Conservation (phyloP, 768 basidiomycete genomes). For the Boletales sp. region DNA sequence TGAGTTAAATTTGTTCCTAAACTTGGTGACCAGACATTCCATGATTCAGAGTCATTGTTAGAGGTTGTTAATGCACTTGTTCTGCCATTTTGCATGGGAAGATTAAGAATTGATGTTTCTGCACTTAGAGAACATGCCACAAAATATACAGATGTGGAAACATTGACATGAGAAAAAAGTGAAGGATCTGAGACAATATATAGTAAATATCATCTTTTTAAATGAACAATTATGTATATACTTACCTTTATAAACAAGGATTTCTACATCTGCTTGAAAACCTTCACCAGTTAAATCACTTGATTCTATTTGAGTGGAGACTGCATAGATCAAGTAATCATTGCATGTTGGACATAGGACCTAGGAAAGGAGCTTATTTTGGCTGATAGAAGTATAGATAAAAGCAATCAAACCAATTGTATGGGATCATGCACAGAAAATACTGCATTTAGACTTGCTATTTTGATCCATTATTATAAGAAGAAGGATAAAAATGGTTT, state of each 20-base stretch:
- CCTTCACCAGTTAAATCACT: background rate
- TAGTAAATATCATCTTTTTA: too few relatives aligned
- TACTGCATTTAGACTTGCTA: background rate
- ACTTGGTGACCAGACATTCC: conserved; percentile 8
- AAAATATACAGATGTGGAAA: background rate
- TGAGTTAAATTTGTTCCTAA: background rate
- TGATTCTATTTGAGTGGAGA: background rate
- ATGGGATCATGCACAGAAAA: background rate
- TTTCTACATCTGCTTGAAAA: background rate
- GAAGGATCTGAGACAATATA: too few relatives aligned
- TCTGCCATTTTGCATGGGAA: conserved; percentile 4
- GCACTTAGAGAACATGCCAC: conserved; percentile 6
- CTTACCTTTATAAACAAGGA: background rate
- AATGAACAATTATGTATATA: background rate
- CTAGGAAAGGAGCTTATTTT: background rate
- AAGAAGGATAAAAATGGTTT: too few relatives aligned
- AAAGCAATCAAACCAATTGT: too few relatives aligned
- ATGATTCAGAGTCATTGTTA: background rate
- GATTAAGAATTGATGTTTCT: background rate
- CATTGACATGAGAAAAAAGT: background rate
- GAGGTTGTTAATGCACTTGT: too few relatives aligned
- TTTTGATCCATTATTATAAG: too few relatives aligned
- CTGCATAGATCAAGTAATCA: background rate
- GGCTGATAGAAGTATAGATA: too few relatives aligned
- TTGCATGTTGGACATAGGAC: background rate